Evolutionary conservation across 208 protist species (phyloP).

Genomic region (Zelonia costaricensis): DNA sequence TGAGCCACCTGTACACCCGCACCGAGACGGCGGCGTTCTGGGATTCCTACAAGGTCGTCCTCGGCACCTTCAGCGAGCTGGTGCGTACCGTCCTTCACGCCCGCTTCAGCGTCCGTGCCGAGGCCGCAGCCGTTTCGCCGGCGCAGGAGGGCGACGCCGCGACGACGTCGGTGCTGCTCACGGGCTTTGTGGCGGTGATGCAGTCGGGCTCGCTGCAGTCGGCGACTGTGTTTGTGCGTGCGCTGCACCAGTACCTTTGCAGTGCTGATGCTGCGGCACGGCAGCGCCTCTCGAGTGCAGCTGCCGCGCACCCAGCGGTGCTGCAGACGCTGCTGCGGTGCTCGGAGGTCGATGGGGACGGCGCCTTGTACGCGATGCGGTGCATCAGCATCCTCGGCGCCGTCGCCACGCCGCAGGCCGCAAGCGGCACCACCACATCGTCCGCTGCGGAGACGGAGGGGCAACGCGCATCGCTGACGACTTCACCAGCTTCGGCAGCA

Average conservation of each 20-base stretch:
- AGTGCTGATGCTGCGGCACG: slow-evolving; percentile 30
- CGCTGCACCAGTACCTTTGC: slow-evolving; percentile 67
- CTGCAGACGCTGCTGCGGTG: slow-evolving; percentile 70
- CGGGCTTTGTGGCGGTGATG: slow-evolving; percentile 73
- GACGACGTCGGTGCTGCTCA: slow-evolving; percentile 12
- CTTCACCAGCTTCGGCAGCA: neutral
- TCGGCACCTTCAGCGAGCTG: slow-evolving; percentile 51
- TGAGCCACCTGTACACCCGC: slow-evolving; percentile 39
- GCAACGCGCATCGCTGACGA: neutral
- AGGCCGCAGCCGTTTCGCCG: neutral
- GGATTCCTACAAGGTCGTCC: slow-evolving; percentile 64
- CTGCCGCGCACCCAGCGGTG: slow-evolving; percentile 39
- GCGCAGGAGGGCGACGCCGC: neutral
- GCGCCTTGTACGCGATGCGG: slow-evolving; percentile 56
- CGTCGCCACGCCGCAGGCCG: slow-evolving; percentile 25
- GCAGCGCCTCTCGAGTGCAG: slow-evolving; percentile 56
- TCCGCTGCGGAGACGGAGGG: neutral
- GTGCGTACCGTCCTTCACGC: slow-evolving; percentile 23
- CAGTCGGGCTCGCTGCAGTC: slow-evolving; percentile 71
- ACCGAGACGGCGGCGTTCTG: slow-evolving; percentile 51
- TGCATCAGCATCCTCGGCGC: slow-evolving; percentile 83
- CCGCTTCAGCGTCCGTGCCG: neutral
- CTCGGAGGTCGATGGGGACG: slow-evolving; percentile 34
- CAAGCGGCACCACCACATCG: neutral
- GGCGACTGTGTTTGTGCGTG: slow-evolving; percentile 73